These are phyloP conservation scores for Aspergillus ochraceus DNA, from an alignment of 2,329 filamentous ascomycete species.

Conservation along the genomic window DNA sequence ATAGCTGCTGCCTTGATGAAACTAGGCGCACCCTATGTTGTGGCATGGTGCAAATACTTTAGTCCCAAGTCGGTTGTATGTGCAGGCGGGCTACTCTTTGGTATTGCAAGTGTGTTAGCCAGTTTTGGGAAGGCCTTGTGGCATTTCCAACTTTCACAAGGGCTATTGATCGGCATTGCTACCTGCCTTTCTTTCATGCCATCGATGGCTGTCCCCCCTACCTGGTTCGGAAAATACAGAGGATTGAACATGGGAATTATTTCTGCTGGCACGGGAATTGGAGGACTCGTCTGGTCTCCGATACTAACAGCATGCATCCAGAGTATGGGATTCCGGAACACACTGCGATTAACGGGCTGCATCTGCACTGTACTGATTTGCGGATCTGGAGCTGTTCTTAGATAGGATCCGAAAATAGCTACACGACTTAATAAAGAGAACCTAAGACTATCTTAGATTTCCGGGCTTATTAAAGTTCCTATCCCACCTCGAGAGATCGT, in stretches of 20 bases:
- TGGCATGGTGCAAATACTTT: slow-evolving; percentile 37
- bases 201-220: slow-evolving; percentile 39
- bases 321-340: slow-evolving; percentile 39
- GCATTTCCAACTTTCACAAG: slow-evolving; percentile 38
- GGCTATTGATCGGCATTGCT: slow-evolving; percentile 39
- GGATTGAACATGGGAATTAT: slow-evolving; percentile 44
- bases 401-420: slow-evolving; percentile 28
- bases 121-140: slow-evolving; percentile 36
- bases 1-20: slow-evolving; percentile 40
- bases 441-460: too few species aligned
- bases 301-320: slow-evolving; percentile 32
- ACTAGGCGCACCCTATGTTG: slow-evolving; percentile 38
- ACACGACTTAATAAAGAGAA: too few species aligned
- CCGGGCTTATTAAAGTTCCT: too few species aligned
- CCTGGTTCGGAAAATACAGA: slow-evolving; percentile 39
- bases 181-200: slow-evolving; percentile 42
- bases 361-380: slow-evolving; percentile 32
- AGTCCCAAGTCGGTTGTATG: slow-evolving; percentile 33
- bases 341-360: slow-evolving; percentile 34
- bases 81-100: slow-evolving; percentile 36
- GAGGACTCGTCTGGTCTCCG: slow-evolving; percentile 42
- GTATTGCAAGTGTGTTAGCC: slow-evolving; percentile 34
- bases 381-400: slow-evolving; percentile 23
- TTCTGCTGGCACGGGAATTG: slow-evolving; percentile 40
- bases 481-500: too few species aligned